Percentiles rank a stretch among this genome's conserved stretches.
phyloP scores from a whole-genome alignment of 148 eudicot species.

The Chenopodium formosanum region DNA sequence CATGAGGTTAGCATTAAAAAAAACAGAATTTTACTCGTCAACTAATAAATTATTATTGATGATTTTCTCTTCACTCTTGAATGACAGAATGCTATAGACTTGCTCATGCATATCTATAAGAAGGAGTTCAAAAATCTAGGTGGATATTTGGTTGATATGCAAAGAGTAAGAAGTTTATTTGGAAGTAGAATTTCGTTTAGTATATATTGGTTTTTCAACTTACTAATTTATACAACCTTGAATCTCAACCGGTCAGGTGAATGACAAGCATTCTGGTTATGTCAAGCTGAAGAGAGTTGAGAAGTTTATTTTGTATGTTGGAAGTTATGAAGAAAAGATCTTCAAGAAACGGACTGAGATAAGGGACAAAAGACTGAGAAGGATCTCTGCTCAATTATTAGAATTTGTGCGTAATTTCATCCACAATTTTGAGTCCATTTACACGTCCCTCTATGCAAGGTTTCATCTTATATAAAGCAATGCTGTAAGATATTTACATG shows the following conservation, averaged over 20 bases:
- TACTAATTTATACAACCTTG: too few relatives aligned
- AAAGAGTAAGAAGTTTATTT: constrained; percentile 17
- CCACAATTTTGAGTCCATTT: not conserved
- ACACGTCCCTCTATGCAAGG: not conserved
- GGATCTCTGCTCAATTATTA: constrained; percentile 18
- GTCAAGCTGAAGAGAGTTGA: constrained; percentile 77
- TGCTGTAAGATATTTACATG: not conserved
- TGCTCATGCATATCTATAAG: constrained; percentile 80
- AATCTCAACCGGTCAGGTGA: constrained; percentile 32
- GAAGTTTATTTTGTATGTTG: constrained; percentile 82
- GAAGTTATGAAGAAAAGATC: constrained; percentile 77
- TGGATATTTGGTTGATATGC: constrained; percentile 70
- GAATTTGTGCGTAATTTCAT: constrained; percentile 13
- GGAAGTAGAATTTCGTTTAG: not conserved
- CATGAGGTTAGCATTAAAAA: constrained; percentile 59
- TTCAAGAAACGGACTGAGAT: constrained; percentile 74
- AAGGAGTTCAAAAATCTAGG: constrained; percentile 62
- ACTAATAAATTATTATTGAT: not conserved
- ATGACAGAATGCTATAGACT: constrained; percentile 71
- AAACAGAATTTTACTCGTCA: not conserved
- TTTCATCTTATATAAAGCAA: not conserved
- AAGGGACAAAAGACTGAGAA: constrained; percentile 44
- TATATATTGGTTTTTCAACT: not conserved
- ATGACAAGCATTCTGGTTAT: constrained; percentile 35
- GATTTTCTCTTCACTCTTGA: not conserved